phyloP scores from a whole-genome alignment of 192 early-diverging fungal species.

The Rhizoclosmatium globosum region DNA sequence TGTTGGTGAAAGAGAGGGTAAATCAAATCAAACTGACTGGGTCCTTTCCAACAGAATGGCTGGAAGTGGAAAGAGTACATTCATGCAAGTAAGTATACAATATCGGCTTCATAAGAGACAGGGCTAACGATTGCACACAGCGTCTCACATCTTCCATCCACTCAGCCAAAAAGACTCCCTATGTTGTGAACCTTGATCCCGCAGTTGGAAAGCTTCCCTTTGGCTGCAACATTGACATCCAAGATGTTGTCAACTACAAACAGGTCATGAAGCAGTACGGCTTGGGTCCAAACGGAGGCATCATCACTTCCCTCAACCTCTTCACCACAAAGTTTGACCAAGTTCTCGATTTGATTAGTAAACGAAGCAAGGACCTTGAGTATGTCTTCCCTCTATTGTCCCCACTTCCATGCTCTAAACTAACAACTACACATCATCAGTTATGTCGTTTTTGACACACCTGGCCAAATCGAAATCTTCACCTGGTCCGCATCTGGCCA shows the following conservation, averaged over 20 bases:
- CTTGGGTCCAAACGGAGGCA: constrained; percentile 96
- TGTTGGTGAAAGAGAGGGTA: neutral
- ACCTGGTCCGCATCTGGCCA: constrained; percentile 97
- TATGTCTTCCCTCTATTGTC: constrained; percentile 48
- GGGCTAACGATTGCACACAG: constrained; percentile 45
- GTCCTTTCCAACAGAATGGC: constrained; percentile 75
- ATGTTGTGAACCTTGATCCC: constrained; percentile 95
- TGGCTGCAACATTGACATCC: constrained; percentile 96
- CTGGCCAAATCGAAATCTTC: constrained; percentile 99
- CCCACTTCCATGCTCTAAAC: neutral
- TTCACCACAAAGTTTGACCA: constrained; percentile 99
- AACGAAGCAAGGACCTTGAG: constrained; percentile 76
- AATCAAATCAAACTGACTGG: neutral
- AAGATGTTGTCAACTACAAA: constrained; percentile 98
- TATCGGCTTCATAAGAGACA: neutral
- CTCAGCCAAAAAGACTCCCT: constrained; percentile 76
- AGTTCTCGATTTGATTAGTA: constrained; percentile 86
- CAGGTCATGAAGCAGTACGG: constrained; percentile 99
- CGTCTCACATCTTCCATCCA: constrained; percentile 87
- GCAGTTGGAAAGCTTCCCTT: constrained; percentile 88
- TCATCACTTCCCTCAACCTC: constrained; percentile 93
- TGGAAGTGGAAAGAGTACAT: constrained; percentile 94
- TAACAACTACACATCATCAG: constrained; percentile 49
- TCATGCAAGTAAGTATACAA: constrained; percentile 81
- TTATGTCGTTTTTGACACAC: constrained; percentile 90